Evolutionary conservation across 768 basidiomycete genomes (phyloP).

Genomic region (Leccinellum luteum): DNA sequence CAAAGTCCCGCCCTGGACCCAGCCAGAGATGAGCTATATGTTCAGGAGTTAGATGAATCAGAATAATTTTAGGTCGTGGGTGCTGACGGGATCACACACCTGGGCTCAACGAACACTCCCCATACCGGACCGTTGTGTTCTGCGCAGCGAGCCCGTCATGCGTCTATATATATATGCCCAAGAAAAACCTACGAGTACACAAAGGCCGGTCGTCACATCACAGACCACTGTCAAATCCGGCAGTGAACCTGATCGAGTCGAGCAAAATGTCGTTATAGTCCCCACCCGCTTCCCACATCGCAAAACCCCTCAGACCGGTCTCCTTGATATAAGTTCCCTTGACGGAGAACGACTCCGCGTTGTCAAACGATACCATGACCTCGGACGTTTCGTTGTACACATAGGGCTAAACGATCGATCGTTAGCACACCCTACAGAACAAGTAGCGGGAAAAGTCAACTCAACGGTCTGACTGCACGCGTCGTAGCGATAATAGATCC

Average conservation of each 20-base stretch:
- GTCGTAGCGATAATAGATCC: constrained; percentile 54
- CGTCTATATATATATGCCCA: not conserved
- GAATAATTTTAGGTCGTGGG: constrained; percentile 12
- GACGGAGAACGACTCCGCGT: constrained; percentile 50
- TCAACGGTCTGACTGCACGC: constrained; percentile 66
- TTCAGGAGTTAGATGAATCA: constrained; percentile 18
- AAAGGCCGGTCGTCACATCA: no score
- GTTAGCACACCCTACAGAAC: not conserved
- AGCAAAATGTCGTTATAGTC: constrained; percentile 60
- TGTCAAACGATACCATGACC: constrained; percentile 62
- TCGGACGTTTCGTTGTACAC: constrained; percentile 55
- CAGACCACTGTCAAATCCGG: not conserved
- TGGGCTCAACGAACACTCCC: no score
- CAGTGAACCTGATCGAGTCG: constrained; percentile 42
- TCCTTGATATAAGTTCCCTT: constrained; percentile 60
- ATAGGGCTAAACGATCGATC: constrained; percentile 47
- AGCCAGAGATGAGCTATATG: constrained; percentile 20
- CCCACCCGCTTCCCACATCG: constrained; percentile 69
- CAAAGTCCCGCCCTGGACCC: not conserved
- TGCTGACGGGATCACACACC: no score
- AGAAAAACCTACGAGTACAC: not conserved
- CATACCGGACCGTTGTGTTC: no score
- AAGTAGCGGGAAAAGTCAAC: constrained; percentile 18
- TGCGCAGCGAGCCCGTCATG: not conserved
- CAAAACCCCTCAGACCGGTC: constrained; percentile 55